Evolutionary conservation across 1,284 basidiomycete genomes (phyloP).

Genomic region (Butyriboletus appendiculatus): DNA sequence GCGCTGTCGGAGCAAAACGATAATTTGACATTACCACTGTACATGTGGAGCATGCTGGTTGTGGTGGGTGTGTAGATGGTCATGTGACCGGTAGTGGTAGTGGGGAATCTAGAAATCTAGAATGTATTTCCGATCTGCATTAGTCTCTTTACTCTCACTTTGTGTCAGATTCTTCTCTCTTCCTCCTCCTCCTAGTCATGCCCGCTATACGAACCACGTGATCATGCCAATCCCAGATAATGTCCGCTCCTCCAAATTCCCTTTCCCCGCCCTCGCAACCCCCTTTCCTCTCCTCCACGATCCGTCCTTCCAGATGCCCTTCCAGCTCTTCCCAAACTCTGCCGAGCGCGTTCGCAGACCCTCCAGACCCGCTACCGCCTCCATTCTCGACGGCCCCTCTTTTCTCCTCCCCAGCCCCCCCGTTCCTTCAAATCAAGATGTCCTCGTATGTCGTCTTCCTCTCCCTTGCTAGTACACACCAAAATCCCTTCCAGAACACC

Average conservation of each 20-base stretch:
- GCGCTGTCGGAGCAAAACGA: constrained; percentile 93
- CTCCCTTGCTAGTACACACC: background rate
- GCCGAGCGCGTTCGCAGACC: constrained; percentile 32
- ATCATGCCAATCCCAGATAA: constrained; percentile 31
- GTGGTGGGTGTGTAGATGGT: constrained; percentile 38
- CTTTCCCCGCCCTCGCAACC: constrained; percentile 22
- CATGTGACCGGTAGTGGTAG: constrained; percentile 32
- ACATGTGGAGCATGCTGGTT: constrained; percentile 81
- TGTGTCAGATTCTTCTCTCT: background rate
- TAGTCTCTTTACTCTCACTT: no score
- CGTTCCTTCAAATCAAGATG: constrained; percentile 7
- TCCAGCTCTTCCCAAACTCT: constrained; percentile 26
- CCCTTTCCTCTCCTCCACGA: constrained; percentile 30
- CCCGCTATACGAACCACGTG: constrained; percentile 17
- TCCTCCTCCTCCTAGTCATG: constrained; percentile 2
- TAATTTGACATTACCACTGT: constrained; percentile 88
- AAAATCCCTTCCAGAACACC: constrained; percentile 4
- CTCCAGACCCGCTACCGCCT: constrained; percentile 53
- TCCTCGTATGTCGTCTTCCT: constrained; percentile 9
- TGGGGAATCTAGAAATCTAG: constrained; percentile 19
- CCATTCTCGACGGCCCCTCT: constrained; percentile 39
- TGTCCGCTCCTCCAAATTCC: constrained; percentile 12
- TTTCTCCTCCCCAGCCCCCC: constrained; percentile 28
- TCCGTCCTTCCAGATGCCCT: constrained; percentile 32
- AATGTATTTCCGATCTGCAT: background rate